Evolutionary conservation across 2,329 filamentous ascomycete species (phyloP), one percentile per base, ranked within the genome.

Genomic region (Colletotrichum musicola): DNA sequence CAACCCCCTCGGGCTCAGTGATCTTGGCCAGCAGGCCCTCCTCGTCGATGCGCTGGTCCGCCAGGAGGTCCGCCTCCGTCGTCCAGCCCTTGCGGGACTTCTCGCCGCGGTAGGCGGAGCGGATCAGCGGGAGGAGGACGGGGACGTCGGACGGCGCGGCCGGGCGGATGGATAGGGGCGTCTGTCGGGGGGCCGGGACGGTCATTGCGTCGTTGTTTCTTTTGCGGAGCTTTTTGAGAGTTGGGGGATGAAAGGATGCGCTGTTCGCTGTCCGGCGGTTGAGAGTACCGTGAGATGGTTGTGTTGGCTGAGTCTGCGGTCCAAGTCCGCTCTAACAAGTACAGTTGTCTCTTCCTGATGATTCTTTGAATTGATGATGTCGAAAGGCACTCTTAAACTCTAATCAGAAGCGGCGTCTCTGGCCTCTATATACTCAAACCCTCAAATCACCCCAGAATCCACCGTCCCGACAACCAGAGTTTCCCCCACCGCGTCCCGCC

Each of bases 101-200:
- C 2, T 79, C 78, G 59, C 83, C 83, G 66, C 82, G 82, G 75
- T 83, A 85, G 46, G 83, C 83, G 2, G 80, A 79, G 56, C 78
- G 76, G 56, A 85, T 77, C 59, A 85, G 79, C 4, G 76, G 68
- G 22, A 81, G 77, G 30, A 84, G 65, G 12, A 71, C 55, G 7
- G 75, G 64, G 13, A 76, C 72, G 53, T 82, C 81, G 14, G 72
- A 71, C 0, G 75, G 68, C 3, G 74, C 75, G 50, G 81, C 81
- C 53, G 76, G 75, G 71, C 80, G 79, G 71, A 79, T 78, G 18
- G 74, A 71, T 64, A 82, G 74, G 1, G 14, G 14, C 13, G 27
- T 1, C 2, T 22, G 42, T 18, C 51, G 12, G 12, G 65, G 49
- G 20, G 22, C 12, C 6, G 62, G 13, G 22, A 68, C 35, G 1